These are phyloP conservation scores for Phaeosphaeria sp. DNA, from an alignment of 2,329 filamentous ascomycete genomes.

Conservation along the genomic window DNA sequence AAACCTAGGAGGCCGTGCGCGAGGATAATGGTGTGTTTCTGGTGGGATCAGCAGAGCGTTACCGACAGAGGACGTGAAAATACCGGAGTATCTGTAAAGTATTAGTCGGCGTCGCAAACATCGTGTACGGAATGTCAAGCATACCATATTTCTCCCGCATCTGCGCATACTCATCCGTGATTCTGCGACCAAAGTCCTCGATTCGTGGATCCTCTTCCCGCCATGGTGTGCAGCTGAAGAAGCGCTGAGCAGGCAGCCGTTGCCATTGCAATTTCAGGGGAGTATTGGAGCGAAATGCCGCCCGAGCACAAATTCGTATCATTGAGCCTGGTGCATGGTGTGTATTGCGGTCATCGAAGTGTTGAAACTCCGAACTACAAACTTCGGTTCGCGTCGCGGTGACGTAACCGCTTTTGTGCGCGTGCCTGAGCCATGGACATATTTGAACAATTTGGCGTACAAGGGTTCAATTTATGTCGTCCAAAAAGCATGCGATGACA, in stretches of 20 bases:
- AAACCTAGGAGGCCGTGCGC: conserved; percentile 73
- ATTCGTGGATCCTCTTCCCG: conserved; percentile 57
- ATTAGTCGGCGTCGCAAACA: conserved; percentile 13
- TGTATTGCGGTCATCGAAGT: background rate
- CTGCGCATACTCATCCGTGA: conserved; percentile 68
- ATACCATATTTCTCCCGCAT: conserved; percentile 65
- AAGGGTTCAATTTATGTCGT: background rate
- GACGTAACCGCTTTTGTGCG: conserved; percentile 25
- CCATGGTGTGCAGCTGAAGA: conserved; percentile 31
- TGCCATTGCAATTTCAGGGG: conserved; percentile 2
- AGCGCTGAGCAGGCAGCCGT: conserved; percentile 13
- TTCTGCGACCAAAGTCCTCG: conserved; percentile 58
- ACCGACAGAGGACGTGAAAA: conserved; percentile 3
- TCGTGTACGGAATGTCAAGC: background rate
- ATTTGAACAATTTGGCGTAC: background rate
- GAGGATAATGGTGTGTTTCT: conserved; percentile 66
- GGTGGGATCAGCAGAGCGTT: conserved; percentile 39
- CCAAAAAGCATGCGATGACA: background rate
- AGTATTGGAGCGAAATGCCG: conserved; percentile 30
- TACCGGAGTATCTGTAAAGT: conserved; percentile 42
- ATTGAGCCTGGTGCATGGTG: conserved; percentile 34
- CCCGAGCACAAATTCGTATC: conserved; percentile 38
- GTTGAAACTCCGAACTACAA: conserved; percentile 1
- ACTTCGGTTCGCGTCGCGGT: conserved; percentile 23
- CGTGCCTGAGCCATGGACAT: background rate